These are phyloP conservation scores for Metarhizium brunneum DNA, from an alignment of 2,329 filamentous ascomycete genomes.

Conservation along the genomic window DNA sequence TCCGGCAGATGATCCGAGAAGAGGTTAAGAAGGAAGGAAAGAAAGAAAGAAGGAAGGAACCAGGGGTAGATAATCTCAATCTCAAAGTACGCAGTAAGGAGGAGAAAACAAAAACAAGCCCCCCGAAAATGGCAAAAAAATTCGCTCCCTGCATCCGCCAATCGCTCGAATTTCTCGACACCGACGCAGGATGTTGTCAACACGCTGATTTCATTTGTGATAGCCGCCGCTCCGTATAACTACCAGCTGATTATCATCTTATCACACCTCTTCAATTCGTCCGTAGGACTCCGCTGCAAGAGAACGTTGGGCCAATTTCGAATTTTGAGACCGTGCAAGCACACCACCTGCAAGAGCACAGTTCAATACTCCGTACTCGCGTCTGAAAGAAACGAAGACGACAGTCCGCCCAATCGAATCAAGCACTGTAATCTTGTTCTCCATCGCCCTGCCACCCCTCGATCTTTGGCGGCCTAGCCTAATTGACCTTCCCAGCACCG, in stretches of 20 bases:
- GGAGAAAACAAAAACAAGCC: too few species aligned
- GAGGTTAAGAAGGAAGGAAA: too few species aligned
- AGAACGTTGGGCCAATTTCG: background rate
- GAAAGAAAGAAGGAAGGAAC: too few species aligned
- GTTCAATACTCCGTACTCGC: background rate
- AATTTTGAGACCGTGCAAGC: background rate
- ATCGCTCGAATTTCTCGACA: background rate
- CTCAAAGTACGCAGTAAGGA: too few species aligned
- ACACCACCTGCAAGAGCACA: background rate
- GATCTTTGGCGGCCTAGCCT: background rate
- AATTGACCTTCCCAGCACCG: background rate
- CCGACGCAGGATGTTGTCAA: too few species aligned
- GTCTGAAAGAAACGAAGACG: background rate
- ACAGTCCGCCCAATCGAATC: background rate
- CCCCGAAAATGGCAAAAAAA: background rate
- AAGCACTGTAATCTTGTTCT: background rate
- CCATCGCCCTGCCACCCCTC: background rate
- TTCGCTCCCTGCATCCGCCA: background rate
- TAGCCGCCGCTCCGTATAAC: too few species aligned
- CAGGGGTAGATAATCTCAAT: too few species aligned
- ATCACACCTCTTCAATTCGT: background rate
- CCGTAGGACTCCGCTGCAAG: background rate
- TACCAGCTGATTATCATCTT: background rate
- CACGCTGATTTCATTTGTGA: too few species aligned
- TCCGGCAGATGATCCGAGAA: background rate